A percentile compares a stretch with the other conserved stretches of the same genome.
Conservation (phyloP, 2,329 filamentous ascomycete species). For the Penicillium sumatraense region DNA sequence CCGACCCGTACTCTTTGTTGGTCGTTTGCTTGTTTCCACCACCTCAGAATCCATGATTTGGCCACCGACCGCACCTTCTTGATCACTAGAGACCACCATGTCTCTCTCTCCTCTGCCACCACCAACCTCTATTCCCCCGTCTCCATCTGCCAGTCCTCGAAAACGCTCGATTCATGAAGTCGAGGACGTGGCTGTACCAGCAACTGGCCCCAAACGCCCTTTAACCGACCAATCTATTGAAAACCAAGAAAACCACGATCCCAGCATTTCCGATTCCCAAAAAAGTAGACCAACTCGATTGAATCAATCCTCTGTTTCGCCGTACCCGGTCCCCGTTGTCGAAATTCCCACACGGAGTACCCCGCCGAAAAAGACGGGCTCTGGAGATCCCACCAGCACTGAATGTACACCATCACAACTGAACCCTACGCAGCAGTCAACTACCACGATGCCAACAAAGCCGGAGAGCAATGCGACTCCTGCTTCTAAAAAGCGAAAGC, state of each 20-base stretch:
- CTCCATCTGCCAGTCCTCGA: conserved; percentile 23
- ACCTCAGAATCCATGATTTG: not conserved
- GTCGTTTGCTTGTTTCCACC: not conserved
- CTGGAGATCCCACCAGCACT: not conserved
- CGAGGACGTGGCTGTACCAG: conserved; percentile 17
- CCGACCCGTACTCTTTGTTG: too few relatives aligned
- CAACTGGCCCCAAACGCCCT: conserved; percentile 16
- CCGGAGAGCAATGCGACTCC: conserved; percentile 15
- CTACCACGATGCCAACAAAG: conserved; percentile 4
- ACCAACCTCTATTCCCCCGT: conserved; percentile 14
- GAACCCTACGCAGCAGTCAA: not conserved
- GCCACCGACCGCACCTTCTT: not conserved
- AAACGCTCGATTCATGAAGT: conserved; percentile 38
- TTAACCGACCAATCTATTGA: conserved; percentile 14
- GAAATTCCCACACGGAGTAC: not conserved
- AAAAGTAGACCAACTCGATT: not conserved
- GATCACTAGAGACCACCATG: conserved; percentile 22
- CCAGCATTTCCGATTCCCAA: not conserved
- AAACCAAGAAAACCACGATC: conserved; percentile 32
- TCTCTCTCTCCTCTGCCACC: conserved; percentile 25
- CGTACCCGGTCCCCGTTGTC: not conserved
- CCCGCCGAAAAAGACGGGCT: not conserved
- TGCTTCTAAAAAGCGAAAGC: conserved; percentile 33
- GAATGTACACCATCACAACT: not conserved
- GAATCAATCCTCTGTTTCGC: not conserved